Conservation (phyloP, 169 alveolate genomes). For the Plasmodium berghei region DNA sequence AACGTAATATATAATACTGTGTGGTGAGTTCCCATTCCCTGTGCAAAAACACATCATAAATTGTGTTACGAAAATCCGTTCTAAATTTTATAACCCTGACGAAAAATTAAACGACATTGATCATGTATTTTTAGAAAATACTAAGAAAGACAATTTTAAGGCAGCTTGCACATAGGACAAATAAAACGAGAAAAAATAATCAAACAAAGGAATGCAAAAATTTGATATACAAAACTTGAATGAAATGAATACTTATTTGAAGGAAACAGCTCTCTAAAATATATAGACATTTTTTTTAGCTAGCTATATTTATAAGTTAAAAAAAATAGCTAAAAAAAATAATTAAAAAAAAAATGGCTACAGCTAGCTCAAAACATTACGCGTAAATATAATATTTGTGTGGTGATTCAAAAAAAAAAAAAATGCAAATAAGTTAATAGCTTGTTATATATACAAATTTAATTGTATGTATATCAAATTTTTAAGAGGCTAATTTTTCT, state of each 20-base stretch:
- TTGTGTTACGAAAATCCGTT: slow-evolving; percentile 95
- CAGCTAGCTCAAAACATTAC: too few relatives aligned
- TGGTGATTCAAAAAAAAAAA: not conserved
- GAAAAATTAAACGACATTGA: not conserved
- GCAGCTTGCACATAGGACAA: not conserved
- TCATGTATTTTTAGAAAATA: too few relatives aligned
- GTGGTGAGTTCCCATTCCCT: slow-evolving; percentile 91
- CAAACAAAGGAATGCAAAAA: not conserved
- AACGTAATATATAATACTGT: slow-evolving; percentile 52
- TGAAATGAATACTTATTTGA: slow-evolving; percentile 45
- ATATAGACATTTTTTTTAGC: slow-evolving; percentile 32
- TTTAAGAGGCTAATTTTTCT: too few relatives aligned
- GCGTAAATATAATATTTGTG: not conserved
- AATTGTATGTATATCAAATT: too few relatives aligned
- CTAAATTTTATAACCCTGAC: slow-evolving; percentile 86
- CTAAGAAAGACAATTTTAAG: not conserved
- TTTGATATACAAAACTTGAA: not conserved
- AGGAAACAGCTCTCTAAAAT: slow-evolving; percentile 67
- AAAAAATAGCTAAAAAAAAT: not conserved
- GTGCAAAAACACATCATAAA: slow-evolving; percentile 91
- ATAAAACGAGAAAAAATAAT: not conserved
- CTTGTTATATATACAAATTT: too few relatives aligned
- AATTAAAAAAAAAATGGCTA: not conserved
- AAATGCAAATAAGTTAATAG: not conserved
- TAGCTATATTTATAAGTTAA: not conserved